These are phyloP conservation scores for Leptographium wingfieldii DNA, from an alignment of 2,329 filamentous ascomycete genomes.

Conservation along the genomic window DNA sequence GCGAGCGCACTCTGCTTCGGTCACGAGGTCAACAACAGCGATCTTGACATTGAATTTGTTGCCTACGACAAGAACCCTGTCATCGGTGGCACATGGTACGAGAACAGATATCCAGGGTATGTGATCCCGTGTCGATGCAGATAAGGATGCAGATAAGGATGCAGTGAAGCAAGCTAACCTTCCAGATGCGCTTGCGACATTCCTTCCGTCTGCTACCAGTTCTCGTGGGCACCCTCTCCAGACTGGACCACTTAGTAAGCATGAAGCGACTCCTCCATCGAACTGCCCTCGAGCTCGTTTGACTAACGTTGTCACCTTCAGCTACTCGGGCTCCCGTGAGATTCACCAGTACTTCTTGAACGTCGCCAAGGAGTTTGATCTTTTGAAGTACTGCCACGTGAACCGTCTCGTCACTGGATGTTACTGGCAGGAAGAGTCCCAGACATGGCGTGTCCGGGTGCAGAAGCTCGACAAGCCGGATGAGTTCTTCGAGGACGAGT, in stretches of 20 bases:
- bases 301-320: not conserved
- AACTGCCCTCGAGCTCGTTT: too few relatives aligned
- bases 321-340: slow-evolving; percentile 32
- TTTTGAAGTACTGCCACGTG: slow-evolving; percentile 2
- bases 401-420: not conserved
- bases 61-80: slow-evolving; percentile 35
- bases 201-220: slow-evolving; percentile 12
- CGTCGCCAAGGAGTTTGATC: slow-evolving; percentile 4
- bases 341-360: slow-evolving; percentile 21
- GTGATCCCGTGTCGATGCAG: not conserved
- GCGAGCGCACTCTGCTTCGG: slow-evolving; percentile 2
- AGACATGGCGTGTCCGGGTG: slow-evolving; percentile 1
- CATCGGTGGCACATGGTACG: slow-evolving; percentile 37
- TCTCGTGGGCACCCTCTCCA: slow-evolving; percentile 35
- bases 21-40: slow-evolving; percentile 3
- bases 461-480: not conserved
- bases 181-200: slow-evolving; percentile 13
- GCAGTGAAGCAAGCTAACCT: too few relatives aligned
- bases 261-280: not conserved
- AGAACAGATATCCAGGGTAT: slow-evolving; percentile 25
- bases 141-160: too few relatives aligned
- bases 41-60: slow-evolving; percentile 15
- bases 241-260: slow-evolving; percentile 35
- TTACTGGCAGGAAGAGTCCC: slow-evolving; percentile 4
- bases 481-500: slow-evolving; percentile 21